Evolutionary conservation across 108 stramenopile species (phyloP), one percentile per base, ranked within the genome.

Genomic region (Fistulifera solaris): DNA sequence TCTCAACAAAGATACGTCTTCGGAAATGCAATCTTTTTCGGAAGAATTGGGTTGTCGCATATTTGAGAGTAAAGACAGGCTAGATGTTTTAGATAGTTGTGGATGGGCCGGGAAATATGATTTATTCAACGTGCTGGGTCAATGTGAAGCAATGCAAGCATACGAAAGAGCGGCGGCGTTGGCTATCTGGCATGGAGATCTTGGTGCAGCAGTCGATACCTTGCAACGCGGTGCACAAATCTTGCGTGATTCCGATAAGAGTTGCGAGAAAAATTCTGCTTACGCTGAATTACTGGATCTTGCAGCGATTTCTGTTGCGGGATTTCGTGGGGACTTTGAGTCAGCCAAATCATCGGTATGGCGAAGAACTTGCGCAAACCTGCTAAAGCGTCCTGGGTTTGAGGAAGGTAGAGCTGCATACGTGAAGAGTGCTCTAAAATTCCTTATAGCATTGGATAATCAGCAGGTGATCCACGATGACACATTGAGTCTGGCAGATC

Each of bases 241-340:
- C 2, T 35, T 26, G 12, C 24, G 8, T 44, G 27, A 21, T 25
- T 31, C 53, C 17, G 44, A 15, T 17, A 42, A 48, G 24, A 17
- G 19, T 25, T 45, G 62, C 43, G 24, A 40, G 17, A 40, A 22
- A 18, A 10, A n/a, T 50, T 47, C 39, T 47, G 22, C 63, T 31
- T 82, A 84, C 51, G 77, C 76, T n/a, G 85, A 86, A 59, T 73
- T 82, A 0, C 52, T 86, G 45, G 72, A 66, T 35, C 67, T 86
- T 49, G 74, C 78, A 52, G 72, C 81, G n/a, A 82, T 86, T 75
- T 81, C 80, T 48, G 74, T 90, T 8, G 85, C 89, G 35, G 84
- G 84, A 13, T 84, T 71, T 59, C 72, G 73, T 26, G 65, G 68
- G 15, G 38, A 60, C 48, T 17, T 19, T 11, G 21, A 45, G 16